A percentile compares a stretch with the other conserved stretches of the same genome.
Evolutionary conservation across 2,329 filamentous ascomycete species (phyloP).

Genomic region (Venturia carpophila): DNA sequence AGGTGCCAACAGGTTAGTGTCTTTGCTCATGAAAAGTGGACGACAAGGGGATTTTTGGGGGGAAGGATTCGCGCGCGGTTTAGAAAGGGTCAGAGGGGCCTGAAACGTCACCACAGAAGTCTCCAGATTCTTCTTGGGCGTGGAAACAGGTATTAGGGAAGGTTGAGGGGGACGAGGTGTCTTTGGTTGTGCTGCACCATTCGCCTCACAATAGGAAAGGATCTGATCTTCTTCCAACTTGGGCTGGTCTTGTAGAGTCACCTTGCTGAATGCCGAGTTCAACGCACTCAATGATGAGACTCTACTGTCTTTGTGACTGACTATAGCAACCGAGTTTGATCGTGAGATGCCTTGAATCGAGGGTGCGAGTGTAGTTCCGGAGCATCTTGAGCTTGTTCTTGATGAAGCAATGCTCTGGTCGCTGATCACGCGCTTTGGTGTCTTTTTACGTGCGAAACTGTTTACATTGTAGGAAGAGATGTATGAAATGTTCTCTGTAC

Average conservation of each 20-base stretch:
- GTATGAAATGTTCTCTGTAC: slow-evolving; percentile 7
- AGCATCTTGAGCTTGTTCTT: slow-evolving; percentile 6
- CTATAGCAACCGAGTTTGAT: slow-evolving; percentile 10
- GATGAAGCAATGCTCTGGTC: neutral
- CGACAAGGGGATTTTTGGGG: slow-evolving; percentile 30
- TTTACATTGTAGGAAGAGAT: neutral
- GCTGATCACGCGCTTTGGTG: neutral
- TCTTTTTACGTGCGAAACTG: neutral
- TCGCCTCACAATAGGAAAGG: slow-evolving; percentile 10
- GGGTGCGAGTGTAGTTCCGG: neutral
- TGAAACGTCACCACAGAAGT: slow-evolving; percentile 4
- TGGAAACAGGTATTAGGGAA: slow-evolving; percentile 7
- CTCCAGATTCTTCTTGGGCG: neutral
- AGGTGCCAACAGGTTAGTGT: slow-evolving; percentile 55
- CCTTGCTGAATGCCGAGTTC: slow-evolving; percentile 1
- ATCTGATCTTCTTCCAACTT: slow-evolving; percentile 12
- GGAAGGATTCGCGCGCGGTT: slow-evolving; percentile 28
- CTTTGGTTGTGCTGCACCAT: slow-evolving; percentile 5
- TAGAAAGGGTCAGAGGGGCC: slow-evolving; percentile 13
- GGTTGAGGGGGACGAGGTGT: slow-evolving; percentile 3
- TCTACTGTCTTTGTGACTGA: slow-evolving; percentile 4
- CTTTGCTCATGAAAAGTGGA: slow-evolving; percentile 57
- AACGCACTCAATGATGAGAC: neutral
- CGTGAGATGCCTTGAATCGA: neutral
- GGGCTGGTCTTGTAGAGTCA: slow-evolving; percentile 6